Base-by-base conservation (phyloP, 2,329 filamentous ascomycete species). In the Knoxdaviesia proteae region DNA sequence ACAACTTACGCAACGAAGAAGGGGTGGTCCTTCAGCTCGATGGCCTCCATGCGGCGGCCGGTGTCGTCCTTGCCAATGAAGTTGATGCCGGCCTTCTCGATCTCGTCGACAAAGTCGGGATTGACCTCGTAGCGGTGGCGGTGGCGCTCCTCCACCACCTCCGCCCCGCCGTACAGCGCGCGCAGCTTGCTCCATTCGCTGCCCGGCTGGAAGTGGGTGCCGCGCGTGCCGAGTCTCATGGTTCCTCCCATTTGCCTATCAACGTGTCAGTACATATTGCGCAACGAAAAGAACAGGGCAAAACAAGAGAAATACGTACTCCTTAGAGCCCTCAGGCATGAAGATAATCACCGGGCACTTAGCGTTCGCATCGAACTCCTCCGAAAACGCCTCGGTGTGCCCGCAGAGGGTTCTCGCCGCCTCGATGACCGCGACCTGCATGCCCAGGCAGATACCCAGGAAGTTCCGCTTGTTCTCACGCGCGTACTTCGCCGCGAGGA, bases 381-480 rank as follows among this genome's bases (percentile, higher is more conserved):
- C 71, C 6, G 66, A 71, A 4, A 62, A 66, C 32, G 71, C 72
- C 7, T 62, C 55, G 34, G 62, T 52, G 47, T 86, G 67, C 32
- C 71, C 72, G 59, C 76, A 81, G 1, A 88, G 64, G 49, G 84
- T 77, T 37, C 86, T 76, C 2, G 86, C 84, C 51, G 76, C 84
- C 59, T 96, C 87, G 50, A 94, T 80, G 39, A 94, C 84, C 20
- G 88, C 86, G 39, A 94, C 71, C 58, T 96, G 90, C 77, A 94
- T 84, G 45, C 86, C 86, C 29, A 94, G 66, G 56, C 88, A 94
- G 48, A 96, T 80, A 46, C 90, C 90, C 1, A 96, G 69, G 61
- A 80, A 94, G 1, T 86, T 86, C 4, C 73, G 73, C 47, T 80
- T 77, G 52, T 84, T 77, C 49, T 80, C 79, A 44, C 90, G 77